Evolutionary conservation across 257 asterid species (phyloP), one percentile per base, ranked within the genome.

Genomic region (Ilex aquifolium): DNA sequence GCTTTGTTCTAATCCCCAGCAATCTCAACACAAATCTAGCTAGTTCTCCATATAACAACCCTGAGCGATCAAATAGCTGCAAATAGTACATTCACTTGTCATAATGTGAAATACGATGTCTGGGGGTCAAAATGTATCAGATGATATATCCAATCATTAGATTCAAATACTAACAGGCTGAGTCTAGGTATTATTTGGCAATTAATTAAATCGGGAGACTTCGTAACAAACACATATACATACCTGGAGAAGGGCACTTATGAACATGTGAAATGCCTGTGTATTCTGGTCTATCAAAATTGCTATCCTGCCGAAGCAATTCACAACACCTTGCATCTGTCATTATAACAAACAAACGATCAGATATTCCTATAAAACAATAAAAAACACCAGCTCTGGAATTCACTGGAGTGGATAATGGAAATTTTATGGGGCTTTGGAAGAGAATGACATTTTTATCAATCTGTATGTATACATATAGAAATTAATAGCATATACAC

Each of bases 271-370:
- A 73, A 91, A 88, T 13, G 98, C 97, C 77, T 91, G 97, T 30
- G 97, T 88, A 70, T 91, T 91, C 74, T 91, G 98, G 87, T 91
- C 97, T 9, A 87, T 83, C 80, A 91, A 64, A 73, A 91, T 76
- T 56, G 98, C 87, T 53, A 91, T 40, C 48, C 98, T 87, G 49
- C 98, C 96, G 52, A 87, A 91, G 84, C 88, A 89, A 71, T 62
- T 85, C 50, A 91, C 95, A 6, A 85, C 95, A 42, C 98, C 98
- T 71, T 83, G 89, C 95, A 88, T 86, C 98, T 92, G 88, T 72
- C 63, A 85, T 68, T 46, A 66, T 53, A 65, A 59, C 52, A 42
- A 6, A 46, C n/a, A 46, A 36, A 36, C 0, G 42, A 46, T 46
- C n/a, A 46, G n/a, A 10, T 5, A 10, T 46, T 2, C 52, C 52